Evolutionary conservation across 2,329 filamentous ascomycete species (phyloP), one percentile per base, ranked within the genome.

Genomic region (Blastomyces gilchristii): DNA sequence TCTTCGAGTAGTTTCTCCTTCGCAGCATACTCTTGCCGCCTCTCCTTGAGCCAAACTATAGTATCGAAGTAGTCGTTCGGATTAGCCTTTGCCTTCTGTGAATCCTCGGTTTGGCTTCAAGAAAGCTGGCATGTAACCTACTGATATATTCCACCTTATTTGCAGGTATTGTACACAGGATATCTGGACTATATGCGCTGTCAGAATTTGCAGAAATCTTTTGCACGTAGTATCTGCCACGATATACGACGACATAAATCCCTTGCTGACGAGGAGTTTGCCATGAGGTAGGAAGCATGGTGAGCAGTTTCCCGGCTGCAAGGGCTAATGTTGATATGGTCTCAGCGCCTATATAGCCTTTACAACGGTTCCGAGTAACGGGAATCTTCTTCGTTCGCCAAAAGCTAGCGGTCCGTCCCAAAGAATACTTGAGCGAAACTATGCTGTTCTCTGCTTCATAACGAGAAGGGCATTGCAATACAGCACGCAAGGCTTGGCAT

Each of bases 21-120:
- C 12, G 25, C 25, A 18, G 57, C 28, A 59, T 47, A 59, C n/a
- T 34, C 22, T 41, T 59, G 57, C 25, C 57, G 41, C 39, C n/a
- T 39, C 25, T 34, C n/a, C 11, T 59, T 49, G 8, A 59, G 57
- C 57, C 57, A 59, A 47, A 59, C 41, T 59, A 18, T 34, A 12
- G 45, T 39, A 39, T 39, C 37, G 16, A 25, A 57, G 39, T 47
- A n/a, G 6, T 28, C 14, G 39, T 28, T 45, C 22, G 8, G 4
- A 34, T 59, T 47, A 59, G 41, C 41, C 18, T 45, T 9, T 41
- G 12, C 7, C 14, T 59, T 59, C 28, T 49, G 43, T n/a, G 25
- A 34, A 57, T 14, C 34, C 25, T 7, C 28, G 25, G 7, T 59
- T 16, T 37, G 14, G 12, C 14, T 49, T 18, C 12, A 47, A n/a